A percentile compares a stretch with the other conserved stretches of the same genome.
These are phyloP conservation scores for Mortierella sp. DNA, from an alignment of 371 early-diverging fungal species.

Conservation along the genomic window DNA sequence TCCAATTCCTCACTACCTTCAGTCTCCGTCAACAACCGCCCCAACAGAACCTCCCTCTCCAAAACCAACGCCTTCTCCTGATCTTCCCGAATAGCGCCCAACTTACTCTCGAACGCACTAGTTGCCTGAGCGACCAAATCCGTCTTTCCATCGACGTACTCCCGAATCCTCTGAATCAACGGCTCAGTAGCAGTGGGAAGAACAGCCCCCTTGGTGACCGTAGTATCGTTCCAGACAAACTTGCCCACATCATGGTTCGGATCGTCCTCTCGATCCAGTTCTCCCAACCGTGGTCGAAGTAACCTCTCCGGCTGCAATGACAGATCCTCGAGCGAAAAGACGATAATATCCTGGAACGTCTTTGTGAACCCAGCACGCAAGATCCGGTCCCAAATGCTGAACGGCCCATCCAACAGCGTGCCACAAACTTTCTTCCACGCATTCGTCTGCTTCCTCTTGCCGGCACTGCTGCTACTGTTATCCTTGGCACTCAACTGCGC, in stretches of 20 bases:
- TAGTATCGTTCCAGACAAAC: conserved; percentile 43
- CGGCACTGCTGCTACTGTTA: not conserved
- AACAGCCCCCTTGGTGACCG: conserved; percentile 14
- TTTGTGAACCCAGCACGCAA: conserved; percentile 59
- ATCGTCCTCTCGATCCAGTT: conserved; percentile 35
- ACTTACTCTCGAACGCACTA: conserved; percentile 22
- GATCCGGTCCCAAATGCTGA: conserved; percentile 62
- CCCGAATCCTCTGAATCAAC: conserved; percentile 38
- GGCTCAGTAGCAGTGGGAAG: conserved; percentile 43
- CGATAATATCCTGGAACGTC: conserved; percentile 58
- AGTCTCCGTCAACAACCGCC: not conserved
- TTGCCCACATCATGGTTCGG: conserved; percentile 46
- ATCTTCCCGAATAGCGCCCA: conserved; percentile 38
- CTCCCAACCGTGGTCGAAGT: conserved; percentile 57
- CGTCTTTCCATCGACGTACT: conserved; percentile 48
- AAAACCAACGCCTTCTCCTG: conserved; percentile 34
- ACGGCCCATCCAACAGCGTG: conserved; percentile 34
- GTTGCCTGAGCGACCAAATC: conserved; percentile 38
- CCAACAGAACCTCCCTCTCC: conserved; percentile 19
- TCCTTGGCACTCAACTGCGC: conserved; percentile 18
- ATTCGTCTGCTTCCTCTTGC: conserved; percentile 9
- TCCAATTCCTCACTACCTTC: conserved; percentile 22
- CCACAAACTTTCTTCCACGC: conserved; percentile 40
- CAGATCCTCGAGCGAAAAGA: conserved; percentile 46
- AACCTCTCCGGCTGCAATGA: conserved; percentile 56